A percentile compares a stretch with the other conserved stretches of the same genome.
These are phyloP conservation scores for Cantharellus cinnabarinus DNA, from an alignment of 768 basidiomycete species.

Conservation along the genomic window DNA sequence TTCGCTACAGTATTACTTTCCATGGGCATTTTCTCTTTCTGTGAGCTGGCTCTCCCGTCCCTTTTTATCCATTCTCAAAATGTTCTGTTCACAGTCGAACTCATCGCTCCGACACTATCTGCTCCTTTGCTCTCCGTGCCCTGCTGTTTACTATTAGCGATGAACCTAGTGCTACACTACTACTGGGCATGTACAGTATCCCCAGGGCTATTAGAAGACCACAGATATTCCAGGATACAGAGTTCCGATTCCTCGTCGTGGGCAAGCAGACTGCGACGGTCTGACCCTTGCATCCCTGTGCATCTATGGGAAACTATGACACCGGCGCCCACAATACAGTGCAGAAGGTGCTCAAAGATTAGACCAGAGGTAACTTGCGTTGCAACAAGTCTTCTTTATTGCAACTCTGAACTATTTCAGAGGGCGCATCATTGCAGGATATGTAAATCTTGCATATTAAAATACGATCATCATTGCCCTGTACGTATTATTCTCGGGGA, in stretches of 20 bases:
- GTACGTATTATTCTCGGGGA: conserved; percentile 26
- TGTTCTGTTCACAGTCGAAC: conserved; percentile 35
- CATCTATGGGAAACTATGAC: conserved; percentile 3
- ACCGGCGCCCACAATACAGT: conserved; percentile 1
- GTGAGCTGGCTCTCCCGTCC: conserved; percentile 26
- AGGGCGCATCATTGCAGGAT: conserved; percentile 85
- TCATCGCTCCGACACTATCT: conserved; percentile 47
- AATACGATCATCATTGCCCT: conserved; percentile 83
- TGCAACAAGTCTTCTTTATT: neutral
- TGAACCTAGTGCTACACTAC: conserved; percentile 68
- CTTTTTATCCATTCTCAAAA: neutral
- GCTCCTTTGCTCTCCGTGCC: conserved; percentile 41
- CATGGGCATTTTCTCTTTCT: conserved; percentile 54
- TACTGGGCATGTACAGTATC: conserved; percentile 60
- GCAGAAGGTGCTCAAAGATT: conserved; percentile 36
- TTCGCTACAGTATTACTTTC: conserved; percentile 58
- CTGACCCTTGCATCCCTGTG: neutral
- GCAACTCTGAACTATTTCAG: conserved; percentile 20
- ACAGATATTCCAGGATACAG: neutral
- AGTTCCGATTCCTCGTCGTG: neutral
- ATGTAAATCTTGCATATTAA: conserved; percentile 75
- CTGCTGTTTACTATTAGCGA: conserved; percentile 48
- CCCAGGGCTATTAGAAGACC: conserved; percentile 62
- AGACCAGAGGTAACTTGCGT: conserved; percentile 48
- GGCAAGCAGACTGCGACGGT: neutral